Conservation (phyloP, 2,329 filamentous ascomycete species). For the Stenocarpella maydis region DNA sequence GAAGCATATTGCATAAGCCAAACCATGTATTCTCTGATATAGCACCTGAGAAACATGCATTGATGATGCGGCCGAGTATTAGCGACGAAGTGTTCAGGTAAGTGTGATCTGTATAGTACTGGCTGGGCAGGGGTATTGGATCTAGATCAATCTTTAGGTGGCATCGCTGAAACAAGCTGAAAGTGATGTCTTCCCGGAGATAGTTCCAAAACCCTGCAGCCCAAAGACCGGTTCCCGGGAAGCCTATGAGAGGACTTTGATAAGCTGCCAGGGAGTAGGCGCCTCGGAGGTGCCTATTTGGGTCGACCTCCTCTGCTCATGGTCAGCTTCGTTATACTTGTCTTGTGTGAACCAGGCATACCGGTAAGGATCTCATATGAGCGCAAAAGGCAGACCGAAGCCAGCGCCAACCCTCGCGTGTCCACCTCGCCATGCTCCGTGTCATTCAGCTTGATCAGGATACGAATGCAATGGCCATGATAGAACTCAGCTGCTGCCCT, state of each 20-base stretch:
- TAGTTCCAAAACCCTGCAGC: constrained; percentile 60
- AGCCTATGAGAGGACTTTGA: constrained; percentile 36
- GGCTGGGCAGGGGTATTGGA: constrained; percentile 33
- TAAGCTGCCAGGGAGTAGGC: constrained; percentile 54
- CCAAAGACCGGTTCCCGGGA: constrained; percentile 42
- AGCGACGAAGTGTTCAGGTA: constrained; percentile 52
- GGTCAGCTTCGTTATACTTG: background rate
- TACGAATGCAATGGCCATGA: constrained; percentile 50
- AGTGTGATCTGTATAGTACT: constrained; percentile 41
- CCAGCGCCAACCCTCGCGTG: constrained; percentile 49
- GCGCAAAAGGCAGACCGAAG: constrained; percentile 55
- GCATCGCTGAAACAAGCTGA: constrained; percentile 55
- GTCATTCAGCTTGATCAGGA: constrained; percentile 37
- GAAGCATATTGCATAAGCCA: constrained; percentile 38
- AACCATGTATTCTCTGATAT: constrained; percentile 37
- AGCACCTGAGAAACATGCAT: constrained; percentile 44
- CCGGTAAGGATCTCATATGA: constrained; percentile 58
- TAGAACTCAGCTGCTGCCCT: constrained; percentile 48
- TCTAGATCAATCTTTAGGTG: constrained; percentile 51
- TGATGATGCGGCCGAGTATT: constrained; percentile 54
- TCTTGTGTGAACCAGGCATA: constrained; percentile 36
- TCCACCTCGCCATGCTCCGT: background rate
- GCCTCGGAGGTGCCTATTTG: constrained; percentile 55
- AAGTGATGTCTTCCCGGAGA: constrained; percentile 60
- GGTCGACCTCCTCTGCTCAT: constrained; percentile 47